These are phyloP conservation scores for Mucor plumbeus DNA, from an alignment of 371 early-diverging fungal genomes.

Conservation along the genomic window DNA sequence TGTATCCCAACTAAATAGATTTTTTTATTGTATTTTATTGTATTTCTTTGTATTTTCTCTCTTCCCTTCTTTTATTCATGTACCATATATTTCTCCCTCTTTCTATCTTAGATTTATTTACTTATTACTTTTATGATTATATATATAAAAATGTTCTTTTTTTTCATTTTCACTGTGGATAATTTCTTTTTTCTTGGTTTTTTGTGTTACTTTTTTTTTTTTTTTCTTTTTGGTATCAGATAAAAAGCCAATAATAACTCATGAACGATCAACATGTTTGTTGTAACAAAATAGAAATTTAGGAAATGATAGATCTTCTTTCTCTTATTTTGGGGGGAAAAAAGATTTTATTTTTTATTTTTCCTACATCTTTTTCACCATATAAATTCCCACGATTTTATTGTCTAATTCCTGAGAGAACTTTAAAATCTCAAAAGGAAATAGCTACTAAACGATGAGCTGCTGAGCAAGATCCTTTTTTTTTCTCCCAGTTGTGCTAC, in stretches of 20 bases:
- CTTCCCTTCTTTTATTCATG: not conserved
- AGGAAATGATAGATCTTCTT: not conserved
- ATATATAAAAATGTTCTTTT: not conserved
- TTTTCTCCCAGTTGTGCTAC: constrained; percentile 1
- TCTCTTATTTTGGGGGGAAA: not conserved
- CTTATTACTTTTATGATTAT: not conserved
- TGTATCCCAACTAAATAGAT: constrained; percentile 18
- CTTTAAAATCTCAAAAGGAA: constrained; percentile 10
- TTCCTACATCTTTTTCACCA: not conserved
- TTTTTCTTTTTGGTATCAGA: constrained; percentile 1
- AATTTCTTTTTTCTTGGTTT: not conserved
- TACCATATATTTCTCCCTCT: not conserved
- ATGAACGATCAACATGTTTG: constrained; percentile 4
- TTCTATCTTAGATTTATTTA: not conserved
- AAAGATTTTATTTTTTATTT: not conserved
- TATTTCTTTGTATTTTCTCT: not conserved
- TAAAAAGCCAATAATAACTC: not conserved
- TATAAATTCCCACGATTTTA: not conserved
- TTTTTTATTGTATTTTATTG: not conserved
- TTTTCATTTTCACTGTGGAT: not conserved
- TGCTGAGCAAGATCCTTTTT: not conserved
- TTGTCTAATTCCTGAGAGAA: constrained; percentile 4
- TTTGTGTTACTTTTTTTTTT: not conserved
- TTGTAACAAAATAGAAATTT: not conserved
- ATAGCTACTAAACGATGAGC: not conserved